Evolutionary conservation across 192 early-diverging fungal species (phyloP).

Genomic region (Rhizophagus prolifer): DNA sequence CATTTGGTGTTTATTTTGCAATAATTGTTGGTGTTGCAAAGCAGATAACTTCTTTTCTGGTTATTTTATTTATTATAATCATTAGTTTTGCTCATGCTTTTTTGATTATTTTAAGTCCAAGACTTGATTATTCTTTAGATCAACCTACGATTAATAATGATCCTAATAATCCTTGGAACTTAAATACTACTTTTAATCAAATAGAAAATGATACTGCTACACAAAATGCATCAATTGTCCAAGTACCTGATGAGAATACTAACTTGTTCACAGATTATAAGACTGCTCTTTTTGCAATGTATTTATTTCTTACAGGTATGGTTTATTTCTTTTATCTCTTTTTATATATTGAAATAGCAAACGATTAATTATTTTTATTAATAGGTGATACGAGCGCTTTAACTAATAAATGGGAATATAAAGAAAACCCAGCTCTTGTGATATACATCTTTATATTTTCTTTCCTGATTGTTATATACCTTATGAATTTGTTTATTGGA

Average conservation of each 20-base stretch:
- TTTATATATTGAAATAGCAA: too few relatives aligned
- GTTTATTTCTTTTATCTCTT: too few relatives aligned
- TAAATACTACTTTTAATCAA: neutral
- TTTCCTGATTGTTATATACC: too few relatives aligned
- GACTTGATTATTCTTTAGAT: neutral
- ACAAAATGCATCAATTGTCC: neutral
- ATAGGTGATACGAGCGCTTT: neutral
- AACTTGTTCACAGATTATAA: neutral
- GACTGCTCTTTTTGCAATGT: neutral
- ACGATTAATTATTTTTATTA: neutral
- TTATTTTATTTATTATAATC: neutral
- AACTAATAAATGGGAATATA: too few relatives aligned
- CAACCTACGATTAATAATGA: neutral
- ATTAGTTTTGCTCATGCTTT: neutral
- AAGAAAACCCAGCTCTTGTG: too few relatives aligned
- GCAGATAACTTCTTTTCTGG: neutral
- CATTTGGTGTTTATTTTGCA: slow-evolving; percentile 7
- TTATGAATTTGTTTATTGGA: too few relatives aligned
- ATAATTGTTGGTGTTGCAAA: neutral
- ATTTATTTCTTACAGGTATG: neutral
- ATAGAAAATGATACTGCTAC: neutral
- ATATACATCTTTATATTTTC: too few relatives aligned
- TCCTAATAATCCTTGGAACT: slow-evolving; percentile 4
- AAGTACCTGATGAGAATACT: neutral
- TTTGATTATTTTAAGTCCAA: neutral